Base-by-base conservation (phyloP, 352 stramenopile species). In the Phytopythium delawarense region DNA sequence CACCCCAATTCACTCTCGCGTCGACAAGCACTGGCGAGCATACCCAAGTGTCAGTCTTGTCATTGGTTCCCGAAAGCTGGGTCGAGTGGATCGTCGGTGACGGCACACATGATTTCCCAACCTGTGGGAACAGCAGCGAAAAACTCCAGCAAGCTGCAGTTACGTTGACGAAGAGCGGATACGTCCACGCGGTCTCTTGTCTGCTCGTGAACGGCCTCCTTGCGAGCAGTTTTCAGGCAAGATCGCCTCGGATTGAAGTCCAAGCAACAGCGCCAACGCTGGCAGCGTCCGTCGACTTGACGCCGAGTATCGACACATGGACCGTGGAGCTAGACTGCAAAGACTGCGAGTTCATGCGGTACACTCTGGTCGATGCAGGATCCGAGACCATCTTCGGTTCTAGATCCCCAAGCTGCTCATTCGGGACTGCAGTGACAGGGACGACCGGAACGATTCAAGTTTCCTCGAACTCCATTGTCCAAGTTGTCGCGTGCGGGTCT, bases 151-250 rank as follows among this genome's bases (percentile, higher is more conserved):
- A 65, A 34, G 53, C 37, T 11, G 63, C 62, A 4, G 51, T 63
- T 35, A 44, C 64, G 5, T 62, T 89, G 2, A 63, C 57, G 8
- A 49, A 51, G 30, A 87, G 69, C 32, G 74, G 78, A 1, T 89
- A 89, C 57, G 61, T 89, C 12, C 78, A 89, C 50, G 78, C 78
- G 7, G 50, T 87, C 3, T 78, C 72, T 7, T 89, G 80, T 63
- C 40, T 87, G 4, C 42, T 61, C 11, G 62, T 76, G 18, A 65
- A 74, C 34, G 40, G 21, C 1, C 59, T 67, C 7, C 59, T 79
- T 13, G 62, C 82, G 9, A 84, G 66, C 46, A 89, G 79, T 59
- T 89, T 83, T 23, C 70, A 76, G 0, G 69, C 71, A 1, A 69
- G 79, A 4, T 89, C 79, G 1, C 30, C 65, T 37, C 66, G 74